Base-by-base conservation (phyloP, 805 yeast species). In the Wickerhamiella hasegawae region DNA sequence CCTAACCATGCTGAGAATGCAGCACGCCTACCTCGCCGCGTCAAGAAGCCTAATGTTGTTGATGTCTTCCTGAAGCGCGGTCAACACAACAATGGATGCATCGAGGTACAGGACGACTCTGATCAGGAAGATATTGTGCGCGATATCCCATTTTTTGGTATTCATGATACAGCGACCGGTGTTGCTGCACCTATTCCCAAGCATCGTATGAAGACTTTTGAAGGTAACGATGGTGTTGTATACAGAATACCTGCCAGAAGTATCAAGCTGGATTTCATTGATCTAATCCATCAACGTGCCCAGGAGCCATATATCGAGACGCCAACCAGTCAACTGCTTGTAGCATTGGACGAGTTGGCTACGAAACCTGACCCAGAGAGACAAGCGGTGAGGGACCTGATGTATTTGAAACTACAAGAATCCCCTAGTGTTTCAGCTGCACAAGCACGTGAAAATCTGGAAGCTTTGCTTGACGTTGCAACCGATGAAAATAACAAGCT, bases 1-100 rank as follows among this genome's bases (percentile, higher is more conserved):
- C 97, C 95, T 2, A 76, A 79, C 45, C 96, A 83, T 58, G 70
- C 72, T 16, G 78, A 68, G 32, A 44, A 42, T 31, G 43, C 39
- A 3, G 47, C 43, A 18, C 35, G 27, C 23, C 5, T 46, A 38
- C 48, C 49, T 37, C 36, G 44, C 39, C 31, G 48, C 36, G 33
- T 46, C 45, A 35, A 35, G 37, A 44, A 68, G 65, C 43, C 71
- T 71, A 55, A 63, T 4, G 57, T 66, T 18, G 51, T 73, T 5
- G 79, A 76, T 38, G 76, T 79, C 3, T 55, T 61, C 16, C 57
- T 72, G 38, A 51, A 66, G 1, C 58, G 75, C 26, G 76, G 76
- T 4, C 59, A 62, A 28, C 45, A 55, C 18, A 66, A 72, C 40
- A 62, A 72, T 42, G 79, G 79, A 3, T 66, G 71, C 38, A 62